Base-by-base conservation (phyloP, 441 rosid genomes). In the Hura crepitans region DNA sequence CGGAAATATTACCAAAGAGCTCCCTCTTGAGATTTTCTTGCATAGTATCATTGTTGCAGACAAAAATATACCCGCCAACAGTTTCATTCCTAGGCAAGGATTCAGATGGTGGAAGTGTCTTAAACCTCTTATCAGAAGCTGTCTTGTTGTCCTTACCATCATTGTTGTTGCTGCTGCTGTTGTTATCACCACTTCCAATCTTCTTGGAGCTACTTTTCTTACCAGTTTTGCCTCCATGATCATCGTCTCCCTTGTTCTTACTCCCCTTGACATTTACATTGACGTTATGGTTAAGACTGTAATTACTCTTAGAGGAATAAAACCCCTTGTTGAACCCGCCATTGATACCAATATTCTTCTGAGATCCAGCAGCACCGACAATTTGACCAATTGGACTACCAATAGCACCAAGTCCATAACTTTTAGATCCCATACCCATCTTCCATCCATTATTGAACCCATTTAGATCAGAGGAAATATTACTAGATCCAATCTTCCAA, bases 41-140 rank as follows among this genome's bases (percentile, higher is more conserved):
- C 99, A 95, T 95, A 61, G 99, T 95, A 70, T 95, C 99, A 74
- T 95, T 95, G 84, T 95, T 95, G 85, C 99, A 95, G 30, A 95
- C 99, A 59, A 92, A 95, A 72, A 95, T 95, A 73, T 95, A 92
- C 0, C 98, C 99, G 14, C 99, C 99, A 3, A 95, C 81, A 11
- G 95, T 89, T 80, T 95, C 99, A 58, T 89, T 84, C 50, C 96
- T 87, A 0, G 97, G 97, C 69, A 95, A 75, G 50, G 99, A 80
- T 71, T 95, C 99, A 0, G 99, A 78, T 0, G 99, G 92, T 30
- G 99, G 98, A 8, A 95, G 96, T 1, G 98, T 95, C 83, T 95
- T 95, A 55, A 92, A 95, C 81, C 99, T 89, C 85, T 95, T 95
- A 39, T 92, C 97, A 57, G 62, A 66, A 28, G 57, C 81, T 62